phyloP scores from a whole-genome alignment of 768 basidiomycete genomes.

The Suillus subaureus region DNA sequence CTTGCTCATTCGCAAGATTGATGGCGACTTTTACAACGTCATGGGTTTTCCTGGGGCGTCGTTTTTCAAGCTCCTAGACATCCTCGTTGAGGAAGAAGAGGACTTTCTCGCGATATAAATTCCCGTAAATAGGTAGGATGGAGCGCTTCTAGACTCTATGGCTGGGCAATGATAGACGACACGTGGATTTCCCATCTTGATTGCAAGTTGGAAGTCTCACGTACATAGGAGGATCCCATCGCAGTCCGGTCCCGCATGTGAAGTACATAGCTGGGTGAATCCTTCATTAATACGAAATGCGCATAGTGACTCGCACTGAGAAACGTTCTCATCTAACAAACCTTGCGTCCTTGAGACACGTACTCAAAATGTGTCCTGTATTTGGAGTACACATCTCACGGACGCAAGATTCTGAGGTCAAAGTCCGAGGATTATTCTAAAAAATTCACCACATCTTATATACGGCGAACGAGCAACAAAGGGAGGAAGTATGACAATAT shows the following conservation, averaged over 20 bases:
- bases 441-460: no score
- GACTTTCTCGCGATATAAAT: conserved; percentile 56
- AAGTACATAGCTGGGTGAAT: background rate
- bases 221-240: background rate
- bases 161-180: background rate
- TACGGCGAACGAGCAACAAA: background rate
- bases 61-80: conserved; percentile 74
- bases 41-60: conserved; percentile 92
- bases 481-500: background rate
- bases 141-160: background rate
- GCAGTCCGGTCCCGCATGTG: background rate
- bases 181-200: background rate
- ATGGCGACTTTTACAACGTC: conserved; percentile 89
- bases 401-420: background rate
- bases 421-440: background rate
- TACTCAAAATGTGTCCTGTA: background rate
- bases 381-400: background rate
- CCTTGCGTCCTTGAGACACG: background rate
- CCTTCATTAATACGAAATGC: background rate
- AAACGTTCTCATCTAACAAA: background rate
- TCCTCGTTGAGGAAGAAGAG: conserved; percentile 71
- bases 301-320: background rate
- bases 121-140: background rate
- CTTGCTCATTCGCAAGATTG: conserved; percentile 78
- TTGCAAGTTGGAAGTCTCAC: background rate